Evolutionary conservation across 2,329 filamentous ascomycete species (phyloP).

Genomic region (Botrytis paeoniae): DNA sequence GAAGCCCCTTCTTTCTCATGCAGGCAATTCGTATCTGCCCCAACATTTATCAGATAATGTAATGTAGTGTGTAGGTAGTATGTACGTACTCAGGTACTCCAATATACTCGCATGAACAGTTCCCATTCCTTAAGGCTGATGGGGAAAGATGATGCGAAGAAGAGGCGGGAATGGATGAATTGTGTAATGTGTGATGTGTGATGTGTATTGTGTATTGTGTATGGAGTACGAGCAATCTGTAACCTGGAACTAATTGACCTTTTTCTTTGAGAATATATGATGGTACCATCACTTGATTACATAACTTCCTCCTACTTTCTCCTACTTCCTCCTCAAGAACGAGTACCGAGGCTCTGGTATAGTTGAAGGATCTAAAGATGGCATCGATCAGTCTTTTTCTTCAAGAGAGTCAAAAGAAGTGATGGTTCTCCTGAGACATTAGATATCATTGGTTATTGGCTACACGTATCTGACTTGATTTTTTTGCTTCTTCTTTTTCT

Average conservation of each 20-base stretch:
- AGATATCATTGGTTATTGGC: not conserved
- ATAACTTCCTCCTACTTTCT: not conserved
- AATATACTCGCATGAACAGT: not conserved
- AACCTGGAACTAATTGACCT: not conserved
- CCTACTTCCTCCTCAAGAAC: not conserved
- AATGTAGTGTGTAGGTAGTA: not conserved
- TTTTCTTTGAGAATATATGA: not conserved
- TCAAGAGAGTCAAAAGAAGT: not conserved
- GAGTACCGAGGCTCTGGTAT: not conserved
- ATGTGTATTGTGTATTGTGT: not conserved
- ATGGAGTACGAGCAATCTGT: not conserved
- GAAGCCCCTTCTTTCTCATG: constrained; percentile 3
- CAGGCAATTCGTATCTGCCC: not conserved
- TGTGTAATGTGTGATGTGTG: not conserved
- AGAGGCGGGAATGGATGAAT: not conserved
- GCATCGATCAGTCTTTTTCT: not conserved
- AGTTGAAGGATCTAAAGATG: not conserved
- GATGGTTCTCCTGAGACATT: not conserved
- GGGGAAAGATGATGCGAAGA: not conserved
- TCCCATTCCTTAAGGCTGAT: constrained; percentile 9
- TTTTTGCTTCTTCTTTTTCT: not conserved
- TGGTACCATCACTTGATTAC: not conserved
- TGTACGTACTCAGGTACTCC: not conserved
- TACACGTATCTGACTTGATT: not conserved
- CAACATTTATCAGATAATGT: not conserved